Conservation (phyloP, 1,284 basidiomycete species). For the Ustilago cynodontis region DNA sequence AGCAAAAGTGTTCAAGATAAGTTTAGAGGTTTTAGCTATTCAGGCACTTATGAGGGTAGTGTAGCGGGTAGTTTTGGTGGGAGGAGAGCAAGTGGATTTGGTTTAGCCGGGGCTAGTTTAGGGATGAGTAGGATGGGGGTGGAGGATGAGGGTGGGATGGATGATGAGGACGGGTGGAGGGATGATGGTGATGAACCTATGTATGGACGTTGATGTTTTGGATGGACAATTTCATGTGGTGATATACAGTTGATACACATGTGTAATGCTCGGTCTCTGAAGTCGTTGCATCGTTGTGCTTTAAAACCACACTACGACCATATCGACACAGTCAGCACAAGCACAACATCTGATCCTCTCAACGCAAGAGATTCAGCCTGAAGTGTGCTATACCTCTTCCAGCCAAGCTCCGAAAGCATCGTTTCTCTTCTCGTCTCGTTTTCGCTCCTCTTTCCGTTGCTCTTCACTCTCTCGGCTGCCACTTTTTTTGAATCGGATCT, state of each 20-base stretch:
- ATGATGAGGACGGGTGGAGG: conserved; percentile 29
- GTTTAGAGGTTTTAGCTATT: conserved; percentile 69
- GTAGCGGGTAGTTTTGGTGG: conserved; percentile 59
- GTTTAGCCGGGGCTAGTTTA: conserved; percentile 54
- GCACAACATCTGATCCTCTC: too few species aligned
- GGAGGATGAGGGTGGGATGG: conserved; percentile 29
- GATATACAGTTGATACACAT: too few species aligned
- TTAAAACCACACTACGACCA: too few species aligned
- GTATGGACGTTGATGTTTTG: conserved; percentile 4
- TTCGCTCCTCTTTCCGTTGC: neutral
- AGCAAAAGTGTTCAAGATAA: conserved; percentile 67
- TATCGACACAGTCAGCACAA: too few species aligned
- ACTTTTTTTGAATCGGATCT: conserved; percentile 8
- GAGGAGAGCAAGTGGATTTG: conserved; percentile 44
- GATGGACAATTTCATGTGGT: conserved; percentile 4
- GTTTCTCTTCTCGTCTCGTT: conserved; percentile 20
- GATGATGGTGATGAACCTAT: conserved; percentile 40
- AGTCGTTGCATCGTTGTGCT: too few species aligned
- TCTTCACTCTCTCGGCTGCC: too few species aligned
- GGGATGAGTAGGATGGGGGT: conserved; percentile 63
- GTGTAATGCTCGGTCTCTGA: too few species aligned
- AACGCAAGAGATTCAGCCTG: neutral
- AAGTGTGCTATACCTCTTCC: neutral
- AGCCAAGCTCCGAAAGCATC: conserved; percentile 39
- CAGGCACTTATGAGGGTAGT: conserved; percentile 64